Evolutionary conservation across 116 monocot species (phyloP).

Genomic region (Posidonia oceanica): DNA sequence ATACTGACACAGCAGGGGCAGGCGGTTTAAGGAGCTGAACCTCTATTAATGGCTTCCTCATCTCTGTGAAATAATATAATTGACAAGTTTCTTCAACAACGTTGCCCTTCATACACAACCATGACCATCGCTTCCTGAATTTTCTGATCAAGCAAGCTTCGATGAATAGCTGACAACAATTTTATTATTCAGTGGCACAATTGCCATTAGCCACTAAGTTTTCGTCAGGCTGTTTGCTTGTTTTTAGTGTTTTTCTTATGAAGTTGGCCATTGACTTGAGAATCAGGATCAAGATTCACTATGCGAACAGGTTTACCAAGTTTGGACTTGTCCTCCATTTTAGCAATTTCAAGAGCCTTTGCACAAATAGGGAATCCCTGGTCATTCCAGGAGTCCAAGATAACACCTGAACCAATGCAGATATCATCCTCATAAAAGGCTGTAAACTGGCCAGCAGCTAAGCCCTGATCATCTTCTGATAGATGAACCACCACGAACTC

Average conservation of each 20-base stretch:
- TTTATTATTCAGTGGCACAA: too few species aligned
- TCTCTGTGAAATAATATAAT: too few species aligned
- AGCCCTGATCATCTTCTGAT: conserved; percentile 88
- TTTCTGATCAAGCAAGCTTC: too few species aligned
- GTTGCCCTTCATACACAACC: too few species aligned
- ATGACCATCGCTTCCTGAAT: too few species aligned
- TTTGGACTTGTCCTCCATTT: conserved; percentile 68
- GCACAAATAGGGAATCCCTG: conserved; percentile 62
- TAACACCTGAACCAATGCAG: conserved; percentile 91
- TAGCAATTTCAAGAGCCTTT: conserved; percentile 71
- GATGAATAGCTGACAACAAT: too few species aligned
- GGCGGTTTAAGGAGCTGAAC: too few species aligned
- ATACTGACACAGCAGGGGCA: too few species aligned
- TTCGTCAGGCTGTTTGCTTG: neutral
- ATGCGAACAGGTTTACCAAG: conserved; percentile 76
- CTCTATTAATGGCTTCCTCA: too few species aligned
- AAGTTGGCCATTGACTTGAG: neutral
- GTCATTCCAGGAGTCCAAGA: conserved; percentile 66
- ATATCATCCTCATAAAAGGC: conserved; percentile 62
- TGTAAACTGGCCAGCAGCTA: conserved; percentile 91
- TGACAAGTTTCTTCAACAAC: too few species aligned
- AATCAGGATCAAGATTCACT: conserved; percentile 31
- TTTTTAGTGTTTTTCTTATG: neutral
- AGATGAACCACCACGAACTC: conserved; percentile 42
- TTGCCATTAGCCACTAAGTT: neutral